Evolutionary conservation across 176 grass and related monocot genomes (phyloP).

Genomic region (Pontederia crassipes): DNA sequence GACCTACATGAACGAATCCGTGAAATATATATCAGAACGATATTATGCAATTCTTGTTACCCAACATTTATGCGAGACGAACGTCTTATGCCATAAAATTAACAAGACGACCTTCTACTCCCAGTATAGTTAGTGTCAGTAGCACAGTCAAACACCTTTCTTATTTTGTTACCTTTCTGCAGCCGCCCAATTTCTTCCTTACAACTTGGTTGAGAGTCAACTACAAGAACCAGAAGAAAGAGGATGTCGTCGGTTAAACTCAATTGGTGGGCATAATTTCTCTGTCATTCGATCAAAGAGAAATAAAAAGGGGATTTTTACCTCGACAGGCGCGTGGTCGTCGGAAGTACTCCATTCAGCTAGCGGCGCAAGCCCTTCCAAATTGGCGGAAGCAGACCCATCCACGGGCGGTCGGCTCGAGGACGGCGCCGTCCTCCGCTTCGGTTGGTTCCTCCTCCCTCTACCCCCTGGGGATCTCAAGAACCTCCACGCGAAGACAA

Average conservation of each 20-base stretch:
- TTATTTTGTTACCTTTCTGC: constrained; percentile 39
- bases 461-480: constrained; percentile 31
- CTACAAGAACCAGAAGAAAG: constrained; percentile 26
- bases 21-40: no score
- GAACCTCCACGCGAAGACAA: constrained; percentile 88
- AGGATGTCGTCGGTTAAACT: background rate
- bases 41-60: no score
- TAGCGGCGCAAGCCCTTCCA: background rate
- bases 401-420: constrained; percentile 1
- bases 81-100: background rate
- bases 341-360: constrained; percentile 4
- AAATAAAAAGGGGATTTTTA: background rate
- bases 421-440: constrained; percentile 31
- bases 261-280: background rate
- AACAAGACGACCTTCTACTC: background rate
- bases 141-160: background rate
- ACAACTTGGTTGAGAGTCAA: constrained; percentile 38
- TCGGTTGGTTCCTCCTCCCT: constrained; percentile 30
- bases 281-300: background rate
- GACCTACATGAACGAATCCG: no score
- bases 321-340: background rate
- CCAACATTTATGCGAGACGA: no score
- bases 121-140: background rate
- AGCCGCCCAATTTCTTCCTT: constrained; percentile 52
- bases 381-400: background rate